These are phyloP conservation scores for Blastobotrys americana DNA, from an alignment of 805 yeast species.

Conservation along the genomic window DNA sequence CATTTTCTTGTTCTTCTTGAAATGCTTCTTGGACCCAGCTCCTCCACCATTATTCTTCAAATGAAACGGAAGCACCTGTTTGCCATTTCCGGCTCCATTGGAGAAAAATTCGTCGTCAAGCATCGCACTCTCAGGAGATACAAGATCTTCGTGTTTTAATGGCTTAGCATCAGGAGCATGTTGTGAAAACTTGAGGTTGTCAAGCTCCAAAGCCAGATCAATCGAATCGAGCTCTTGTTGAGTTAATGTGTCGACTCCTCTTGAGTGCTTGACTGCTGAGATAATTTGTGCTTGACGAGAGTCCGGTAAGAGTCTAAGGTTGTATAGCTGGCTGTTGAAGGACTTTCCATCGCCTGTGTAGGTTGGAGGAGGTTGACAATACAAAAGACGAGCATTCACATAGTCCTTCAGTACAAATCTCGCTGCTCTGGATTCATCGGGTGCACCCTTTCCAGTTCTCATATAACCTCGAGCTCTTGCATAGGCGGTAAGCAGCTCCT, in stretches of 20 bases:
- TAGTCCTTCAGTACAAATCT: constrained; percentile 89
- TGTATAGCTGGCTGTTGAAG: constrained; percentile 73
- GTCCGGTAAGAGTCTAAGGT: constrained; percentile 58
- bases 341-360: constrained; percentile 31
- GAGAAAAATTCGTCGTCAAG: constrained; percentile 81
- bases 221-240: constrained; percentile 45
- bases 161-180: constrained; percentile 51
- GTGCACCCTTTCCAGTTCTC: constrained; percentile 89
- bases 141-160: constrained; percentile 32
- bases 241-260: constrained; percentile 7
- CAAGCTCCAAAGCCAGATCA: constrained; percentile 62
- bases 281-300: constrained; percentile 59
- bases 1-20: constrained; percentile 63
- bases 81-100: constrained; percentile 57
- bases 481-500: constrained; percentile 82
- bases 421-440: constrained; percentile 93
- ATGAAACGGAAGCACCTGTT: constrained; percentile 68
- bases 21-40: constrained; percentile 48
- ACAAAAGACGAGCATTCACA: constrained; percentile 83
- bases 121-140: constrained; percentile 75
- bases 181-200: constrained; percentile 68
- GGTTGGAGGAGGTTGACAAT: constrained; percentile 82
- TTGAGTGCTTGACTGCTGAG: constrained; percentile 43
- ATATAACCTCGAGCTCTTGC: constrained; percentile 95
- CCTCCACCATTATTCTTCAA: constrained; percentile 17